Evolutionary conservation across 129 eudicot genomes (phyloP).

Genomic region (Pulicaria dysenterica): DNA sequence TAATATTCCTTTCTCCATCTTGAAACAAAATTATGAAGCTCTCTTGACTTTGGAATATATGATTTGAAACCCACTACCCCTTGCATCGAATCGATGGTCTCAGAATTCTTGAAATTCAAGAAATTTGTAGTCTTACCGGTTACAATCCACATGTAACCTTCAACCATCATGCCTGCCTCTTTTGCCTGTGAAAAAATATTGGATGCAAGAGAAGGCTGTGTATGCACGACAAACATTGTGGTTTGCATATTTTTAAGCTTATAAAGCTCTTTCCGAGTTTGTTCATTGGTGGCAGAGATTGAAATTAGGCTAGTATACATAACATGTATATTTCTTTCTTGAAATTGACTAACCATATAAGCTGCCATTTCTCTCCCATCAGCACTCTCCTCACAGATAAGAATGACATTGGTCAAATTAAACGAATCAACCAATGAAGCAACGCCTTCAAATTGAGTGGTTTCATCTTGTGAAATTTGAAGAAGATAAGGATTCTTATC

Average conservation of each 20-base stretch:
- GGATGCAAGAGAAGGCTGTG: conserved; percentile 37
- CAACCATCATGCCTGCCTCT: conserved; percentile 45
- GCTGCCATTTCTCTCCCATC: conserved; percentile 29
- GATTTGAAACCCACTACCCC: conserved; percentile 53
- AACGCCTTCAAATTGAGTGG: conserved; percentile 35
- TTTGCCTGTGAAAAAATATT: conserved; percentile 30
- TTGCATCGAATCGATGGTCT: conserved; percentile 37
- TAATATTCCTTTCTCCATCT: conserved; percentile 32
- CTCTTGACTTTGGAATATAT: conserved; percentile 35
- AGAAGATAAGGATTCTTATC: conserved; percentile 36
- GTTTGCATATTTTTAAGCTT: conserved; percentile 32
- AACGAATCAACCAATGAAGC: conserved; percentile 33
- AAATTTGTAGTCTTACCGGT: conserved; percentile 35
- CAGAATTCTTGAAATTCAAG: conserved; percentile 23
- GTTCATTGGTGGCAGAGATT: conserved; percentile 24
- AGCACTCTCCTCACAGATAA: conserved; percentile 43
- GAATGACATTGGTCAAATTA: conserved; percentile 24
- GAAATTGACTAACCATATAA: conserved; percentile 25
- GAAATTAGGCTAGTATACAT: conserved; percentile 37
- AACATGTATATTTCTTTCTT: conserved; percentile 24
- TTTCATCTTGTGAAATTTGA: conserved; percentile 43
- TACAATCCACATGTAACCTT: conserved; percentile 60
- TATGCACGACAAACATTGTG: conserved; percentile 38
- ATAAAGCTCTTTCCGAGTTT: conserved; percentile 30
- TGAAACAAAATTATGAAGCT: conserved; percentile 24